Base-by-base conservation (phyloP, 2,329 filamentous ascomycete species). In the Diplodia seriata region DNA sequence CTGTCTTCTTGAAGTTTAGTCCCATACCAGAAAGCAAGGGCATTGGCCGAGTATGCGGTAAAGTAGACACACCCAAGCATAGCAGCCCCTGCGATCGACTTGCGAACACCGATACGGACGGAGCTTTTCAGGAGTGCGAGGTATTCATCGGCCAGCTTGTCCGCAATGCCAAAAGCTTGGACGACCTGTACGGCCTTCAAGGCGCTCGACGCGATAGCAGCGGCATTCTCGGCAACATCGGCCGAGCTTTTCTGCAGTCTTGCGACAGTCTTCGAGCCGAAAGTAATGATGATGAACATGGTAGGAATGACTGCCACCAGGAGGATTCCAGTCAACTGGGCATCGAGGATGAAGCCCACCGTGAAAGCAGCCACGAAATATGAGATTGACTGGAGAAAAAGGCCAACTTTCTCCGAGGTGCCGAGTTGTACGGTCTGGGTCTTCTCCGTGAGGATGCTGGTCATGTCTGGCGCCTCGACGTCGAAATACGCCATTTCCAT, bases 401-500 rank as follows among this genome's bases (percentile, higher is more conserved):
- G 77, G 43, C 81, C 81, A 18, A 81, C 80, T 66, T 83, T 83
- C 67, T 83, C 81, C 0, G 81, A 82, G 23, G 80, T 81, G 4
- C 81, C 81, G 9, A 81, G 76, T 68, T 83, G 80, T n/a, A 82
- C 81, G 1, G 76, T 78, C 67, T 82, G 80, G 23, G 80, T 80
- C 70, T 82, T 82, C 54, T 81, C 81, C 8, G 80, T 82, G 6
- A 83, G 74, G 31, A 81, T 76, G 15, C 76, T 77, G 18, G 82
- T 81, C 72, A 85, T 81, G 73, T 86, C 83, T 23, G 84, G 80
- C 47, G 82, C 80, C 69, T 82, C 76, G 14, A 81, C 80, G 68
- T 86, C 84, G 69, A 85, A 84, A 71, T 83, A 86, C 12, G 82
- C 77, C 71, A 84, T 82, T 63, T 86, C 84, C 73, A 85, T 80